A percentile compares a stretch with the other conserved stretches of the same genome.
These are phyloP conservation scores for Leccinum boreale DNA, from an alignment of 768 basidiomycete genomes.

Conservation along the genomic window DNA sequence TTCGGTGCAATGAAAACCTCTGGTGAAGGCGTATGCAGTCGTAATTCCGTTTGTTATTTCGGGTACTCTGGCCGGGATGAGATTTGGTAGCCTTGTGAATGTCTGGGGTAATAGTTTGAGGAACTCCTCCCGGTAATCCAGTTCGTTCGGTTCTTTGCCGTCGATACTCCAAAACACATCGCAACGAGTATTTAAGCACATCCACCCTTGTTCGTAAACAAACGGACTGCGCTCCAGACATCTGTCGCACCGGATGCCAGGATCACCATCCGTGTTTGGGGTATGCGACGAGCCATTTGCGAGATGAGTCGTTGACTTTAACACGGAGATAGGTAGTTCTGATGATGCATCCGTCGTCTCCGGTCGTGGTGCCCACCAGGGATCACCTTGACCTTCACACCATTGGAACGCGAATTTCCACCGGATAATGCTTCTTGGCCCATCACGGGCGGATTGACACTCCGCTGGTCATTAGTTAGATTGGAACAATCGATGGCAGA, in stretches of 20 bases:
- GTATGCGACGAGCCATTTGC: background rate
- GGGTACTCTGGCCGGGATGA: constrained; percentile 37
- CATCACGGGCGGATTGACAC: constrained; percentile 49
- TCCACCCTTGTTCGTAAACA: constrained; percentile 57
- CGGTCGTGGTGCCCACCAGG: constrained; percentile 43
- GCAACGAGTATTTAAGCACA: constrained; percentile 62
- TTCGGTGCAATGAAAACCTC: constrained; percentile 63
- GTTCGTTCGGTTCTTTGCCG: constrained; percentile 29
- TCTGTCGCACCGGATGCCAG: constrained; percentile 32
- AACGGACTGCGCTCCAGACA: constrained; percentile 47
- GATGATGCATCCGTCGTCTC: background rate
- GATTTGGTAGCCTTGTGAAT: constrained; percentile 34
- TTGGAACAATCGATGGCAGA: background rate
- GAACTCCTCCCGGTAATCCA: constrained; percentile 51
- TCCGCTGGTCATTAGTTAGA: constrained; percentile 45
- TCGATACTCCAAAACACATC: constrained; percentile 49
- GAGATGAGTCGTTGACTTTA: background rate
- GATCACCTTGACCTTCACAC: constrained; percentile 66
- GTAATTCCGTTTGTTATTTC: constrained; percentile 34
- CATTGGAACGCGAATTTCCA: constrained; percentile 86
- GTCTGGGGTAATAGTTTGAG: constrained; percentile 34
- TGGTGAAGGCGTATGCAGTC: constrained; percentile 54
- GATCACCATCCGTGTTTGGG: background rate
- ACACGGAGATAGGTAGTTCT: background rate
- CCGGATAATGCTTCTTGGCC: constrained; percentile 55